phyloP scores from a whole-genome alignment of 768 basidiomycete species.

The Serpula lacrymans region DNA sequence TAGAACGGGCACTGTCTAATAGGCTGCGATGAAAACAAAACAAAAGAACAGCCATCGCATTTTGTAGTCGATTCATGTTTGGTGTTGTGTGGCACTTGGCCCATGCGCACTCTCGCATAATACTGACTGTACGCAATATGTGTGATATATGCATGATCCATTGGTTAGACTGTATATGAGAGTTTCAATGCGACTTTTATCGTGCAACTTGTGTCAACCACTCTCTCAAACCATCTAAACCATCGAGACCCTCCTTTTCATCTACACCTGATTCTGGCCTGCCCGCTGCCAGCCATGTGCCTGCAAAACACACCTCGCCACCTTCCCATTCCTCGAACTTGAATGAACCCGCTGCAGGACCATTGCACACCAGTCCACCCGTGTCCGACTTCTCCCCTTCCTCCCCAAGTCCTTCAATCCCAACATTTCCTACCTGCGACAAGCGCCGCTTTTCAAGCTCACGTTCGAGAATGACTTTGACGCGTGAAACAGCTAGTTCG shows the following conservation, averaged over 20 bases:
- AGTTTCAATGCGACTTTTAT: conserved; percentile 10
- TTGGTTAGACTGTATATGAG: conserved; percentile 11
- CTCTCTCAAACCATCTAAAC: conserved; percentile 40
- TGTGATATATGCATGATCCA: too few species aligned
- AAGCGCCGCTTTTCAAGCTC: conserved; percentile 76
- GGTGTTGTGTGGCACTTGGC: conserved; percentile 19
- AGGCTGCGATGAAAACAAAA: conserved; percentile 44
- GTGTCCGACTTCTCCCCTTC: conserved; percentile 63
- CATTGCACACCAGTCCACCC: conserved; percentile 72
- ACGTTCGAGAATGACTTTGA: conserved; percentile 75
- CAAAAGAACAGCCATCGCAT: neutral
- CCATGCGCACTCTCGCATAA: too few species aligned
- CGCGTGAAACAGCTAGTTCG: conserved; percentile 64
- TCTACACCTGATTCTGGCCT: conserved; percentile 25
- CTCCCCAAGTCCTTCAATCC: conserved; percentile 69
- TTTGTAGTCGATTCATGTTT: conserved; percentile 23
- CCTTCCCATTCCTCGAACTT: conserved; percentile 83
- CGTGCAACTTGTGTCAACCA: conserved; percentile 47
- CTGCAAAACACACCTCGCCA: conserved; percentile 68
- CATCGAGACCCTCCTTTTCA: conserved; percentile 37
- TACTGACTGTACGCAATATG: too few species aligned
- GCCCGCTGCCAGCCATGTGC: conserved; percentile 46
- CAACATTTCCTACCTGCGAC: conserved; percentile 62
- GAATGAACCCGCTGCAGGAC: conserved; percentile 52
- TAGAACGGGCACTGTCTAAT: conserved; percentile 72